Evolutionary conservation across 2,329 filamentous ascomycete species (phyloP), one percentile per base, ranked within the genome.

Genomic region (Aspergillus floridensis): DNA sequence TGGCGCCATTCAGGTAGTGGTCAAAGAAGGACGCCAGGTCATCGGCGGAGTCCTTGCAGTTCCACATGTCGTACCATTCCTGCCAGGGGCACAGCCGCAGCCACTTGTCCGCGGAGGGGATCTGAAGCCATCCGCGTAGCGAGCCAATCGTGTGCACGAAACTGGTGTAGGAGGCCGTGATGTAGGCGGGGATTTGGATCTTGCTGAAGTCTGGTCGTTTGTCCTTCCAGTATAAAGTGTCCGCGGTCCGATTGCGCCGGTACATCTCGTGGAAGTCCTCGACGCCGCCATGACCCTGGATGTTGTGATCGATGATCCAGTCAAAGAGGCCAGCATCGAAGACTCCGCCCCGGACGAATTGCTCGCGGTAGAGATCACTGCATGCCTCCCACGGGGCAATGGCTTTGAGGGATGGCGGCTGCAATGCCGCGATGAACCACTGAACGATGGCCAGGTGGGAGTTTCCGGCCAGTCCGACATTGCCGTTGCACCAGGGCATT

Each of bases 11-110:
- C 24, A 61, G 21, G 47, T 59, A 61, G 19, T 47, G 57, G 8
- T 59, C 59, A 19, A 62, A 62, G 26, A 62, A 62, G 2, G 32
- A 52, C 0, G 53, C 29, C 6, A 62, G 44, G 5, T 62, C 60
- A 14, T 29, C 19, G 14, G 47, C 53, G 1, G 57, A 56, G 2
- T 60, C 53, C 3, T 35, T 49, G 35, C 59, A 60, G 16, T 59
- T 59, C 60, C 60, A 62, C 7, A 62, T 54, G 49, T 62, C 60
- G 26, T 53, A 62, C 60, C 60, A 62, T 29, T 62, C 60, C 49
- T 62, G 60, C 47, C 59, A 62, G 16, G 60, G 58, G 24, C 59
- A 59, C 29, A 59, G 57, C 2, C 60, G 58, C 41, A 62, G 58
- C 58, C 60, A 62, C 19, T 62, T 60, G 12, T 60, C 21, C 6